A percentile compares a stretch with the other conserved stretches of the same genome.
Conservation (phyloP, 73 alveolate genomes). For the Urostyla sp. region DNA sequence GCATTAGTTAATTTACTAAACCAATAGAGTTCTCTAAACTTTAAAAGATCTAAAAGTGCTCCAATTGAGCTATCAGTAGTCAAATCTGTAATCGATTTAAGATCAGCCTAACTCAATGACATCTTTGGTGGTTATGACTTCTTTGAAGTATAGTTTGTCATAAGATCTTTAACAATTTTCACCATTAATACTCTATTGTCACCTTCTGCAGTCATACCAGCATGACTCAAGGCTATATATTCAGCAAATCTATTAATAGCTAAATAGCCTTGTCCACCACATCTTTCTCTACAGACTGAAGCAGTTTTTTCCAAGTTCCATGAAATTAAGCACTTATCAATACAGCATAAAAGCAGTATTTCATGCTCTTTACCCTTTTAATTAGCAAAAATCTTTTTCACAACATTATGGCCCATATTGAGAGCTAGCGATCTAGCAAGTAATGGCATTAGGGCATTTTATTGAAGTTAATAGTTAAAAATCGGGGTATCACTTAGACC, state of each 20-base stretch:
- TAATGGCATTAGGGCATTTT: slow-evolving; percentile 71
- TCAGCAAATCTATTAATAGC: slow-evolving; percentile 66
- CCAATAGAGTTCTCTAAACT: slow-evolving; percentile 51
- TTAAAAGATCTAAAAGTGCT: slow-evolving; percentile 49
- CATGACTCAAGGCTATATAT: slow-evolving; percentile 60
- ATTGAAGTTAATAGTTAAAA: slow-evolving; percentile 58
- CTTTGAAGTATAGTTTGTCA: slow-evolving; percentile 49
- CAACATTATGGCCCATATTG: slow-evolving; percentile 50
- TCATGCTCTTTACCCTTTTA: slow-evolving; percentile 45
- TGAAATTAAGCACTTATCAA: slow-evolving; percentile 69
- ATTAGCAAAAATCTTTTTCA: slow-evolving; percentile 64
- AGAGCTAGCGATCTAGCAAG: slow-evolving; percentile 66
- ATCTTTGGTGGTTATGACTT: slow-evolving; percentile 54
- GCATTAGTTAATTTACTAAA: background rate
- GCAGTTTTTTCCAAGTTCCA: slow-evolving; percentile 70
- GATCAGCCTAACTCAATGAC: too few species aligned
- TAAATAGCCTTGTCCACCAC: slow-evolving; percentile 78
- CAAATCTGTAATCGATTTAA: too few species aligned
- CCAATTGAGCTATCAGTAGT: slow-evolving; percentile 26
- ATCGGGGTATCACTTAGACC: slow-evolving; percentile 78
- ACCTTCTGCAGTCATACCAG: slow-evolving; percentile 85
- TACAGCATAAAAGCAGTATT: slow-evolving; percentile 71
- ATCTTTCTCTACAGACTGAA: slow-evolving; percentile 68
- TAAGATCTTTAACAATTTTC: slow-evolving; percentile 70
- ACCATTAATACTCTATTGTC: slow-evolving; percentile 75